Percentiles rank a stretch among this genome's conserved stretches.
These are phyloP conservation scores for Lasiodiplodia citricola DNA, from an alignment of 2,329 filamentous ascomycete species.

Conservation along the genomic window DNA sequence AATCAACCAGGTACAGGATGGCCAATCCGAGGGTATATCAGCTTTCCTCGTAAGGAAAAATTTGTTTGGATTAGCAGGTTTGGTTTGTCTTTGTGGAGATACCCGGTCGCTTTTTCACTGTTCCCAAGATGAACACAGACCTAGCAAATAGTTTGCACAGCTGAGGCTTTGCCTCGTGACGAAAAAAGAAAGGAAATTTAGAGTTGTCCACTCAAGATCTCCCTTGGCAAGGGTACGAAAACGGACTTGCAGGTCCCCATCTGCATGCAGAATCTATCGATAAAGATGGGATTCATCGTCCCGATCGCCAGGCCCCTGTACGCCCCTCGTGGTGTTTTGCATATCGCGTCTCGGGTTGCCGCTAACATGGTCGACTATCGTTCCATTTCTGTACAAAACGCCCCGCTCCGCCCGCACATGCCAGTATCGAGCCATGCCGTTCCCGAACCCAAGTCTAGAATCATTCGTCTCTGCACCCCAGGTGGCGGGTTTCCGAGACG, in stretches of 20 bases:
- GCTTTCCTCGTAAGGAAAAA: neutral
- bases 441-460: too few species aligned
- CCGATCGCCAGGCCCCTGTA: neutral
- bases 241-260: too few species aligned
- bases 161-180: too few species aligned
- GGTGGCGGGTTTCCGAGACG: neutral
- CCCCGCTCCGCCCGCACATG: neutral
- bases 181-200: neutral
- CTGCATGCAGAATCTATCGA: neutral
- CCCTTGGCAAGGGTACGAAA: neutral
- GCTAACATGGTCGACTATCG: neutral
- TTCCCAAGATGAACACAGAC: neutral
- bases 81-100: constrained; percentile 7
- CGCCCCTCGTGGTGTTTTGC: neutral
- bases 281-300: neutral
- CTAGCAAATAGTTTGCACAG: neutral
- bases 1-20: neutral
- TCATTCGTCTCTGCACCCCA: too few species aligned
- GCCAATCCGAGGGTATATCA: neutral
- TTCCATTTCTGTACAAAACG: neutral
- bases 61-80: neutral
- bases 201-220: neutral
- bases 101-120: constrained; percentile 1
- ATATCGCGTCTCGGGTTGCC: neutral
- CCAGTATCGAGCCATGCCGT: neutral